Base-by-base conservation (phyloP, 1,284 basidiomycete species). In the Fereydounia khargensis region DNA sequence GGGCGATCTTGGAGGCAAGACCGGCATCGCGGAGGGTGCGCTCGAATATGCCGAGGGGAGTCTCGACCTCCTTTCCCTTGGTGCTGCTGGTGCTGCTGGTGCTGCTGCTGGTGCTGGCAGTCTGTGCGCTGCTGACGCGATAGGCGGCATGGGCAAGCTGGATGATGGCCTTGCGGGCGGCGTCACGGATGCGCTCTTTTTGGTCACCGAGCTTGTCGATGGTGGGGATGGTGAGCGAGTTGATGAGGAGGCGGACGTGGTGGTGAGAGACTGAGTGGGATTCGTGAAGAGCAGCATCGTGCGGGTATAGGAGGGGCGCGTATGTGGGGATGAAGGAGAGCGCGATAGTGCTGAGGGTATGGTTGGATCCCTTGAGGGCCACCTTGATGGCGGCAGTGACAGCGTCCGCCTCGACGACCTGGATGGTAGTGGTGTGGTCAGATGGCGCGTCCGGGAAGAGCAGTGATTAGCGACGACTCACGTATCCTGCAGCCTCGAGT, bases 121-220 rank as follows among this genome's bases (percentile, higher is more conserved):
- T 31, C 20, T 30, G 22, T 14, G 32, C 24, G 19, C 25, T 20
- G 40, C 63, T 65, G 35, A 60, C 78, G 21, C 84, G 82, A 76
- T 86, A 86, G 5, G 87, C 86, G 46, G 85, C 80, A 30, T 83
- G 83, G 47, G 85, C 86, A 34, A 89, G 79, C 48, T 85, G 79
- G 35, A 87, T 83, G 21, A 91, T 76, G 9, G 83, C 82, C 65
- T 88, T 86, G 31, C 86, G 82, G 21, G 89, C 89, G 59, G 85
- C 86, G 27, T 84, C 80, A 49, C 89, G 81, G 20, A 85, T 79
- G 48, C 81, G 82, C 70, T 89, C 87, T 64, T 85, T 81, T 34
- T 76, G 82, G 73, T 92, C 90, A 21, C 87, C 88, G 13, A 92
- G 81, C 43, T 86, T 84, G 65, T 91, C 89, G 52, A 91, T 80